phyloP scores from a whole-genome alignment of 2,329 filamentous ascomycete genomes.

The Alternaria ethzedia region DNA sequence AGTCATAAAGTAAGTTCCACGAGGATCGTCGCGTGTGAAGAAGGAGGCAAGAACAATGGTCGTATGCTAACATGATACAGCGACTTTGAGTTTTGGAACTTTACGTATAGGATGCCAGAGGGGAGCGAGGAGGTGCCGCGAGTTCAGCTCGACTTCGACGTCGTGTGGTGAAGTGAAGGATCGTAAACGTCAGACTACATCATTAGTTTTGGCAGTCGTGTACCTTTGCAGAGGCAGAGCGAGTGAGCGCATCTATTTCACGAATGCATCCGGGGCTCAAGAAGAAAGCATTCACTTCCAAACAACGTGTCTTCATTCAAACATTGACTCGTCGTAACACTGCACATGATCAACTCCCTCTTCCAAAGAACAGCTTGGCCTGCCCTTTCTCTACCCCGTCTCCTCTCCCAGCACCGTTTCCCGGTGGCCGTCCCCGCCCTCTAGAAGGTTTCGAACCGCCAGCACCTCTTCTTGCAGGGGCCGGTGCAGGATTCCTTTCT shows the following conservation, averaged over 20 bases:
- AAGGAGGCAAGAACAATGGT: not conserved
- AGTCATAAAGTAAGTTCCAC: slow-evolving; percentile 45
- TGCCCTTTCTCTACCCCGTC: slow-evolving; percentile 52
- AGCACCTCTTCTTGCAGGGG: slow-evolving; percentile 10
- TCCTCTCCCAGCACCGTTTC: slow-evolving; percentile 17
- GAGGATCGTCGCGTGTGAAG: not conserved
- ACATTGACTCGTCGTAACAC: not conserved
- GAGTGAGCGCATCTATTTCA: not conserved
- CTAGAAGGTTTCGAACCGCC: slow-evolving; percentile 28
- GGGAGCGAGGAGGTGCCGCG: slow-evolving; percentile 32
- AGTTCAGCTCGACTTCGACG: slow-evolving; percentile 33
- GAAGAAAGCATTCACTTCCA: not conserved
- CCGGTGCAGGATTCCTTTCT: slow-evolving; percentile 24
- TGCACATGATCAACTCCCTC: not conserved
- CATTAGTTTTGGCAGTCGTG: not conserved
- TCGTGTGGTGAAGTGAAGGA: not conserved
- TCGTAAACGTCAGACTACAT: not conserved
- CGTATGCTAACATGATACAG: slow-evolving; percentile 13
- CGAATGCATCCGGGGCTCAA: not conserved
- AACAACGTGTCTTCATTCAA: not conserved
- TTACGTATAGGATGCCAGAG: slow-evolving; percentile 49
- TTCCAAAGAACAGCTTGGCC: slow-evolving; percentile 53
- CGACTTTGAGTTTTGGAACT: slow-evolving; percentile 53
- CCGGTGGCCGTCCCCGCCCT: slow-evolving; percentile 48
- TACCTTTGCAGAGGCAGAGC: not conserved